phyloP scores from a whole-genome alignment of 164 flowering plant species.

The Saururus chinensis region DNA sequence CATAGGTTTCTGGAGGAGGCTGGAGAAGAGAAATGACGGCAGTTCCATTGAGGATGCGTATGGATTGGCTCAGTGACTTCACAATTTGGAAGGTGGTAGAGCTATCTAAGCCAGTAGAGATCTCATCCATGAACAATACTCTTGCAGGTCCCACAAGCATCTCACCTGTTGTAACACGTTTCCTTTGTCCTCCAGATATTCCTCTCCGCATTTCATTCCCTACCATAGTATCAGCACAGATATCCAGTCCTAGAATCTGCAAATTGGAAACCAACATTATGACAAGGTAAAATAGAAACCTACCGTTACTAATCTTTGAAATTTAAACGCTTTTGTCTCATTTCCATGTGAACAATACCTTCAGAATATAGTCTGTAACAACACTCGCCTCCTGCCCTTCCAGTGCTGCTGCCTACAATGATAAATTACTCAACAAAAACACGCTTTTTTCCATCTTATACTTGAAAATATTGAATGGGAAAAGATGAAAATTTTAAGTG shows the following conservation, averaged over 20 bases:
- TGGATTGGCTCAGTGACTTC: slow-evolving; percentile 31
- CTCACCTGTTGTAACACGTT: slow-evolving; percentile 50
- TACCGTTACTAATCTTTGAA: no score
- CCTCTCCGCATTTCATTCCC: slow-evolving; percentile 61
- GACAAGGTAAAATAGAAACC: no score
- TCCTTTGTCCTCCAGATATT: slow-evolving; percentile 54
- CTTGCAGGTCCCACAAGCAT: slow-evolving; percentile 49
- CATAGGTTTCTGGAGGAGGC: slow-evolving; percentile 49
- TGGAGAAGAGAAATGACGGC: slow-evolving; percentile 43
- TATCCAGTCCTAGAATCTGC: slow-evolving; percentile 49
- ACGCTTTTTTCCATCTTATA: no score
- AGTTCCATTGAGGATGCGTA: slow-evolving; percentile 30
- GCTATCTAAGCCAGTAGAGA: slow-evolving; percentile 49
- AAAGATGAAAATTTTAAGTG: no score
- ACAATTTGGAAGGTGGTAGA: slow-evolving; percentile 45
- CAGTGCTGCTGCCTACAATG: slow-evolving; percentile 45
- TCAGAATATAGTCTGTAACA: slow-evolving; percentile 60
- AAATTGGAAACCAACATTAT: no score
- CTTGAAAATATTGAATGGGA: no score
- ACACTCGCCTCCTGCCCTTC: slow-evolving; percentile 58
- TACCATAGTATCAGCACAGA: slow-evolving; percentile 39
- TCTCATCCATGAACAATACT: slow-evolving; percentile 53
- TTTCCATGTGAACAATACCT: no score
- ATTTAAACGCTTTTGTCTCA: no score
- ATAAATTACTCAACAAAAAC: not conserved